Conservation (phyloP, 352 stramenopile genomes). For the Phytopythium helicoides region DNA sequence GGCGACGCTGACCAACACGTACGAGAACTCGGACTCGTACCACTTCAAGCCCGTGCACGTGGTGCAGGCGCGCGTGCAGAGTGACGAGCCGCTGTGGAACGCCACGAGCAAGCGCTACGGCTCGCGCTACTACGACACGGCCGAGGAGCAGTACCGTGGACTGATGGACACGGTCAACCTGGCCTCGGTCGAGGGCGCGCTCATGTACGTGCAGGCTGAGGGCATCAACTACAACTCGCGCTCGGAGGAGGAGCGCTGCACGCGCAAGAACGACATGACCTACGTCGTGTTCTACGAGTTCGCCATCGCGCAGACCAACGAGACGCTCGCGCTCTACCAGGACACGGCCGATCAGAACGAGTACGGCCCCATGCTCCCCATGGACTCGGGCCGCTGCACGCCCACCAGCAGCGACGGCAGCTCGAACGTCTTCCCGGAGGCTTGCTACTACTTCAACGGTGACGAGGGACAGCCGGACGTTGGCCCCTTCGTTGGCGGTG, state of each 20-base stretch:
- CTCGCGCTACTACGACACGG: conserved; percentile 50
- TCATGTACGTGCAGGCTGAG: conserved; percentile 89
- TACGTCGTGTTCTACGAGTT: conserved; percentile 86
- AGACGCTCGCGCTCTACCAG: conserved; percentile 66
- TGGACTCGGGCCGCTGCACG: conserved; percentile 68
- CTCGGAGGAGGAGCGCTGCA: conserved; percentile 48
- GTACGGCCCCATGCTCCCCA: conserved; percentile 65
- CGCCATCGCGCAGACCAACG: conserved; percentile 72
- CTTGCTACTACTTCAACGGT: conserved; percentile 79
- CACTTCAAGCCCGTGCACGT: conserved; percentile 74
- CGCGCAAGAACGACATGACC: conserved; percentile 78
- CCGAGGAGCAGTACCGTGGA: conserved; percentile 49
- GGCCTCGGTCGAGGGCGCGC: conserved; percentile 70
- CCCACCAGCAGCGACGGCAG: conserved; percentile 24
- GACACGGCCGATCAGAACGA: conserved; percentile 40
- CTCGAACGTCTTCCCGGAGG: conserved; percentile 33
- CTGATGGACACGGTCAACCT: conserved; percentile 84
- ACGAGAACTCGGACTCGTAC: conserved; percentile 30
- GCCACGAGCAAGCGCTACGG: conserved; percentile 52
- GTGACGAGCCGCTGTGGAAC: conserved; percentile 61
- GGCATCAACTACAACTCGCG: conserved; percentile 79
- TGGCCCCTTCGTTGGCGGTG: conserved; percentile 63
- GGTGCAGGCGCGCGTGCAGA: conserved; percentile 74
- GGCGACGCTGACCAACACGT: conserved; percentile 17
- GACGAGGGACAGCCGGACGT: conserved; percentile 57